phyloP scores from a whole-genome alignment of 2,329 filamentous ascomycete genomes.

The Leptodontidium sp. region DNA sequence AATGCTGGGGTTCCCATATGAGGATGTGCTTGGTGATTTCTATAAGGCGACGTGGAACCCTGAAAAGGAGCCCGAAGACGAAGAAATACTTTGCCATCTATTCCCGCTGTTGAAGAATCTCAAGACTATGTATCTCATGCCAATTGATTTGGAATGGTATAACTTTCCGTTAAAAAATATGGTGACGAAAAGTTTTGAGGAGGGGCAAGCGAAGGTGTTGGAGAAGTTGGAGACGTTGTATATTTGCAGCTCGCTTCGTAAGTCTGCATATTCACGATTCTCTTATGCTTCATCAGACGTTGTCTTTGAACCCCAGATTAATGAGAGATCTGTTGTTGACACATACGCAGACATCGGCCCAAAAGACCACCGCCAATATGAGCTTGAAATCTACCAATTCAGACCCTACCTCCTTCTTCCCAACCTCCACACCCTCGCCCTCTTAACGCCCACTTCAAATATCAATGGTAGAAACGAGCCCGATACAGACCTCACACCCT shows the following conservation, averaged over 20 bases:
- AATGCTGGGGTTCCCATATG: neutral
- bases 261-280: neutral
- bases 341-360: slow-evolving; percentile 19
- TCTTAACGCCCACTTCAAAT: slow-evolving; percentile 20
- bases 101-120: slow-evolving; percentile 7
- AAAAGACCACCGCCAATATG: slow-evolving; percentile 27
- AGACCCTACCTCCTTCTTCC: slow-evolving; percentile 26
- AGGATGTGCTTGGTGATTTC: neutral
- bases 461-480: neutral
- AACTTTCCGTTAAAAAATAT: neutral
- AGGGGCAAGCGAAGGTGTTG: slow-evolving; percentile 9
- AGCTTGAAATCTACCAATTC: slow-evolving; percentile 23
- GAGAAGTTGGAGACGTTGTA: slow-evolving; percentile 26
- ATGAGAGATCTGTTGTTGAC: neutral
- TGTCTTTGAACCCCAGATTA: neutral
- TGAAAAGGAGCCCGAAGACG: neutral
- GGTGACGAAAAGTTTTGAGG: slow-evolving; percentile 11
- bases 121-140: slow-evolving; percentile 14
- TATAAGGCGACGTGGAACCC: neutral
- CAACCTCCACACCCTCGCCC: slow-evolving; percentile 25
- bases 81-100: slow-evolving; percentile 6
- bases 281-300: neutral
- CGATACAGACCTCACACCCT: slow-evolving; percentile 16
- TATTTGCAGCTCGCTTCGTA: slow-evolving; percentile 31
- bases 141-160: neutral